Conservation (phyloP, 345 rosid species). For the Laguncularia racemosa region DNA sequence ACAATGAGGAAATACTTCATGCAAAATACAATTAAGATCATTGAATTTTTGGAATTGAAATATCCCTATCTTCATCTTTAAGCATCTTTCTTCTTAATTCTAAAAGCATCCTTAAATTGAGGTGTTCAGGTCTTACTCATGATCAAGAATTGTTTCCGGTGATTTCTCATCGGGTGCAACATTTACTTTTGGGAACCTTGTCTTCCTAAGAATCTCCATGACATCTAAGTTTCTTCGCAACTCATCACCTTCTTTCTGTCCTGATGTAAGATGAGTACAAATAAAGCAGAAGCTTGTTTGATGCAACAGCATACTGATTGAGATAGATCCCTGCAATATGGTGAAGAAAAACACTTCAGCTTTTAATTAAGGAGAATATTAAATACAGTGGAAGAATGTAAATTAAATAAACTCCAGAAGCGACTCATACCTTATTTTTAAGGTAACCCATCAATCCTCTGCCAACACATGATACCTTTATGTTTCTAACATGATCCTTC, state of each 20-base stretch:
- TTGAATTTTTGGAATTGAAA: too few species aligned
- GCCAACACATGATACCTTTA: conserved; percentile 97
- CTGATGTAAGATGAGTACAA: conserved; percentile 91
- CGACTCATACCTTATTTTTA: conserved; percentile 72
- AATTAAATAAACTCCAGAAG: not conserved
- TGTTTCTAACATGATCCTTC: conserved; percentile 75
- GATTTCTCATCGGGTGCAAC: conserved; percentile 55
- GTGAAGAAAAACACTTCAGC: conserved; percentile 7
- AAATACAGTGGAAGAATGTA: too few species aligned
- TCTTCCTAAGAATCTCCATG: conserved; percentile 91
- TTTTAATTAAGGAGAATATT: too few species aligned
- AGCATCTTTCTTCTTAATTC: too few species aligned
- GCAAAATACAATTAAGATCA: too few species aligned
- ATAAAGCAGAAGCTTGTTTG: conserved; percentile 93
- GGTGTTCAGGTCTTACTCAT: conserved; percentile 59
- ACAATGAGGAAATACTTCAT: not conserved
- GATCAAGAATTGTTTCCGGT: conserved; percentile 89
- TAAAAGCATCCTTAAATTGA: too few species aligned
- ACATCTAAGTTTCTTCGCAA: conserved; percentile 88
- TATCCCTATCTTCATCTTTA: too few species aligned
- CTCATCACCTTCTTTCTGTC: conserved; percentile 97
- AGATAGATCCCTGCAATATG: conserved; percentile 80
- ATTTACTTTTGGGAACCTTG: conserved; percentile 80
- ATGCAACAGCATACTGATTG: conserved; percentile 87
- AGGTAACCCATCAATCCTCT: conserved; percentile 99